These are phyloP conservation scores for Cytospora mali DNA, from an alignment of 2,329 filamentous ascomycete species.

Conservation along the genomic window DNA sequence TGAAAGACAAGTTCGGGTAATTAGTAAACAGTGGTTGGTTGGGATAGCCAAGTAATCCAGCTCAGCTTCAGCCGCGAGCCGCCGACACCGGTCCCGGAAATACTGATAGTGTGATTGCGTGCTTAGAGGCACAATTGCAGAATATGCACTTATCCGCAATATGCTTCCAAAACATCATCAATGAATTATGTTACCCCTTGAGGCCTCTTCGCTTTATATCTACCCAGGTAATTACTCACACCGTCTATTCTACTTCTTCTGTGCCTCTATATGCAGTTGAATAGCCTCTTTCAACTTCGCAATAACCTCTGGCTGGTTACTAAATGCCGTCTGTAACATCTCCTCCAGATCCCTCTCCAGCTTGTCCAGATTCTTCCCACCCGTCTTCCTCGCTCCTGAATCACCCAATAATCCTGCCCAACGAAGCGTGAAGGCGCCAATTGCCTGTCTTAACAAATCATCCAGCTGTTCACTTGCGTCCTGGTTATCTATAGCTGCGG, in stretches of 20 bases:
- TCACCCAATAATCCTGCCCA: slow-evolving; percentile 58
- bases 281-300: slow-evolving; percentile 64
- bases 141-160: neutral
- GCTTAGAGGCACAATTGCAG: slow-evolving; percentile 19
- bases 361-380: slow-evolving; percentile 53
- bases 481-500: slow-evolving; percentile 45
- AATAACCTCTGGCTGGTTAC: slow-evolving; percentile 61
- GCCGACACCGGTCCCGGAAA: slow-evolving; percentile 27
- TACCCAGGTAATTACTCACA: neutral
- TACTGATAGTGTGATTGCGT: slow-evolving; percentile 19
- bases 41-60: slow-evolving; percentile 1
- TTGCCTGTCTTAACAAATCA: slow-evolving; percentile 62
- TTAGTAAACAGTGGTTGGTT: neutral
- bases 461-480: slow-evolving; percentile 68
- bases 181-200: neutral
- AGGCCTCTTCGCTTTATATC: neutral
- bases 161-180: neutral
- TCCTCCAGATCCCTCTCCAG: slow-evolving; percentile 60
- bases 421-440: slow-evolving; percentile 63
- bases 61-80: neutral
- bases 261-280: slow-evolving; percentile 57
- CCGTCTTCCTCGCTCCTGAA: slow-evolving; percentile 49
- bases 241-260: slow-evolving; percentile 32
- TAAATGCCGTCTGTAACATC: slow-evolving; percentile 60
- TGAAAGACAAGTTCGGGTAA: neutral